Conservation (phyloP, 306 rosid species). For the Cicer arietinum region DNA sequence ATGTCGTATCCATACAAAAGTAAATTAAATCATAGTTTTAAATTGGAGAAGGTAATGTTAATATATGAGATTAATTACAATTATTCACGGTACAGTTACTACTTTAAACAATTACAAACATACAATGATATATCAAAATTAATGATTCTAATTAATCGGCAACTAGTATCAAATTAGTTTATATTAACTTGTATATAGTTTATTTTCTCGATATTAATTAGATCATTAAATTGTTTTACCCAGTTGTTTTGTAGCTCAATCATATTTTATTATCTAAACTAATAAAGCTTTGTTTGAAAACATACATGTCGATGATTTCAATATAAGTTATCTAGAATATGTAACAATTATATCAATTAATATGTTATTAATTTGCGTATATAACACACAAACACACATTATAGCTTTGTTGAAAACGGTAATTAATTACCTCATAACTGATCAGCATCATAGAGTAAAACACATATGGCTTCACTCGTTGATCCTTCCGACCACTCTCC, state of each 20-base stretch:
- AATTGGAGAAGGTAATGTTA: neutral
- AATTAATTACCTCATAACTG: neutral
- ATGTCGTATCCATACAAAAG: neutral
- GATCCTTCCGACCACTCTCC: constrained; percentile 54
- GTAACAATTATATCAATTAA: neutral
- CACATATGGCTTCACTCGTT: constrained; percentile 69
- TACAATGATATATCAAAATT: too few species aligned
- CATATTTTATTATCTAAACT: constrained; percentile 2
- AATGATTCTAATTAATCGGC: too few species aligned
- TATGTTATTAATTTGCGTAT: neutral
- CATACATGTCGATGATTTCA: neutral
- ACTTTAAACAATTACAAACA: too few species aligned
- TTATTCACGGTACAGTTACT: too few species aligned
- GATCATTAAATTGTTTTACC: neutral
- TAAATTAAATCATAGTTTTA: neutral
- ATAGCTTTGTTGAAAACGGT: constrained; percentile 17
- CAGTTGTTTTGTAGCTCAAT: neutral
- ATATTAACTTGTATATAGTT: too few species aligned
- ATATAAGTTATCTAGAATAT: neutral
- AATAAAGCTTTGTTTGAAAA: neutral
- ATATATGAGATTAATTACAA: neutral
- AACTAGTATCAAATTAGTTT: too few species aligned
- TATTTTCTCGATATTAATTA: too few species aligned
- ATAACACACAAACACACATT: neutral
- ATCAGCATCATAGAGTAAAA: neutral